Evolutionary conservation across 345 rosid genomes (phyloP).

Genomic region (Nephelium lappaceum): DNA sequence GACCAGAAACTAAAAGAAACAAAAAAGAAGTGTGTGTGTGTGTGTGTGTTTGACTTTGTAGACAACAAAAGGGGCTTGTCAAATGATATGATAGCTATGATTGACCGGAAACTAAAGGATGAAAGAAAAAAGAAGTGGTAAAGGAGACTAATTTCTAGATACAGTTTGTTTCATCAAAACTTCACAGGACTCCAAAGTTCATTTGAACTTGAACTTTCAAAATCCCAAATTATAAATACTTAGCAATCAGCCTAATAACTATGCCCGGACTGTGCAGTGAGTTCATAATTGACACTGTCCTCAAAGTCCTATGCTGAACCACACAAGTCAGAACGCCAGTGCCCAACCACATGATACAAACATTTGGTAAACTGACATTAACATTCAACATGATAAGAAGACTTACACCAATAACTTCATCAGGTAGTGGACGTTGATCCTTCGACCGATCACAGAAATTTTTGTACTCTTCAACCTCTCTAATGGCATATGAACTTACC

Average conservation of each 20-base stretch:
- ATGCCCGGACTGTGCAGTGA: not conserved
- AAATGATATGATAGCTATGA: not conserved
- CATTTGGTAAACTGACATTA: not conserved
- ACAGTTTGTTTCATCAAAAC: not conserved
- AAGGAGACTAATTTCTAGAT: not conserved
- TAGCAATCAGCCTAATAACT: not conserved
- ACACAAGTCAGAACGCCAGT: not conserved
- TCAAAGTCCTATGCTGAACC: not conserved
- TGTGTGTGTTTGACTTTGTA: not conserved
- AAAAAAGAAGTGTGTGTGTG: not conserved
- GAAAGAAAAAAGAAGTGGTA: not conserved
- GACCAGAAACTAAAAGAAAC: not conserved
- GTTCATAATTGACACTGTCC: not conserved
- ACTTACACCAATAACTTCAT: conserved; percentile 88
- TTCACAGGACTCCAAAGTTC: not conserved
- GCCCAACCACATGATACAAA: not conserved
- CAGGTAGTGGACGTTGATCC: conserved; percentile 87
- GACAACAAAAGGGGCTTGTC: not conserved
- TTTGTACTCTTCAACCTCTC: conserved; percentile 87
- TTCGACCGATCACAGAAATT: conserved; percentile 85
- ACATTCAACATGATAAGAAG: conserved; percentile 9
- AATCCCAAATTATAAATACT: not conserved
- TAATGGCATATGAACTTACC: conserved; percentile 76
- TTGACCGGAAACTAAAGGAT: not conserved
- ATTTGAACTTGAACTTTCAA: not conserved